Conservation (phyloP, 2,329 filamentous ascomycete genomes). For the Talaromyces pinophilus region DNA sequence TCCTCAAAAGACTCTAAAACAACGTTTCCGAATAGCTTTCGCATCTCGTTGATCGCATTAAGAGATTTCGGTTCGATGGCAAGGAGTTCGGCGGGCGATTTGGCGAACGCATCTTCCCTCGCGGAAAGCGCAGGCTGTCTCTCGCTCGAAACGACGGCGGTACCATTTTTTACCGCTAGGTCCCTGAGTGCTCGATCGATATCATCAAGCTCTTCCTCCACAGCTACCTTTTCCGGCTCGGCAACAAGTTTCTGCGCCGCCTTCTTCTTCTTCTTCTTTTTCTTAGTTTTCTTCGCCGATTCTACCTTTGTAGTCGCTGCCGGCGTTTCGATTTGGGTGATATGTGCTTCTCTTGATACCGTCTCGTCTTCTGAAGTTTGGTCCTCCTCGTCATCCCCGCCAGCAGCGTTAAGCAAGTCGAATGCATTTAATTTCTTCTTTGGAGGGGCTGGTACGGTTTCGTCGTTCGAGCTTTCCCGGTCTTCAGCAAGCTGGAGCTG, state of each 20-base stretch:
- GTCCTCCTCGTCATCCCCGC: constrained; percentile 30
- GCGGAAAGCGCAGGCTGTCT: constrained; percentile 30
- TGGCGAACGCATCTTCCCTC: constrained; percentile 30
- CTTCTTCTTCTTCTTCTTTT: constrained; percentile 54
- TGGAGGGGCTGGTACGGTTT: constrained; percentile 31
- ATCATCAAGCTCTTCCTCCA: constrained; percentile 56
- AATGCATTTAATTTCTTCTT: constrained; percentile 55
- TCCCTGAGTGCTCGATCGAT: constrained; percentile 66
- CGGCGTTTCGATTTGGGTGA: constrained; percentile 26
- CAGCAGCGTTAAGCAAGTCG: constrained; percentile 53
- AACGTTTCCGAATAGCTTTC: constrained; percentile 67
- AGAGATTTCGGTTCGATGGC: constrained; percentile 70
- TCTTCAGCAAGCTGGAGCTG: constrained; percentile 40
- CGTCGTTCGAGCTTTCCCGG: constrained; percentile 44
- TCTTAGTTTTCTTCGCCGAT: constrained; percentile 6
- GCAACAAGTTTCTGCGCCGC: constrained; percentile 49
- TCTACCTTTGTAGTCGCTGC: constrained; percentile 24
- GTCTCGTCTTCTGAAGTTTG: constrained; percentile 13
- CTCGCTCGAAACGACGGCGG: constrained; percentile 34
- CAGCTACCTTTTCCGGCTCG: constrained; percentile 28
- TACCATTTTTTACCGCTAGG: constrained; percentile 51
- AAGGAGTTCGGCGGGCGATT: constrained; percentile 55
- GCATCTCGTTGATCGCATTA: constrained; percentile 90
- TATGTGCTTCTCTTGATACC: constrained; percentile 33
- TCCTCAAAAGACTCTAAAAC: constrained; percentile 62